Evolutionary conservation across 1,284 basidiomycete genomes (phyloP).

Genomic region (Vanrija sp.): DNA sequence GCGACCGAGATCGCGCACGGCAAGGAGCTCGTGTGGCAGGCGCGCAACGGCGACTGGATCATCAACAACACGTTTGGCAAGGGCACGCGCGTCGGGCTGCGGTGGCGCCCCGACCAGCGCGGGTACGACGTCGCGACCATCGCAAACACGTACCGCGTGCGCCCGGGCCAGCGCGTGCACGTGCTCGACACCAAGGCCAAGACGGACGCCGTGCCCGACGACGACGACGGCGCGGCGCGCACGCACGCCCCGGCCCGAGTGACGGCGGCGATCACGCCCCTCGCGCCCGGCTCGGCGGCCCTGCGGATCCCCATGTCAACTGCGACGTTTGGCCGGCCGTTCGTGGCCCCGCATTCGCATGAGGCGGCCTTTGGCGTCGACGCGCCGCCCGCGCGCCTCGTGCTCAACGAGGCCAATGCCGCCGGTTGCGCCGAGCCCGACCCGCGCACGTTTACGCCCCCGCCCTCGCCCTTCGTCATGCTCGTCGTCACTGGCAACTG

Average conservation of each 20-base stretch:
- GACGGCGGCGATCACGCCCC: no score
- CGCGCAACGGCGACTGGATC: conserved; percentile 58
- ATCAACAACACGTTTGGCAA: conserved; percentile 61
- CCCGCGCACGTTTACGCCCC: conserved; percentile 2
- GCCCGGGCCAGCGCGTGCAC: conserved; percentile 67
- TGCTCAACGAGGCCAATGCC: conserved; percentile 4
- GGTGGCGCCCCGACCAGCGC: conserved; percentile 71
- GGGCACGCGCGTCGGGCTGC: conserved; percentile 70
- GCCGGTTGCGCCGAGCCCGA: conserved; percentile 13
- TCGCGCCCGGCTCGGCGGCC: no score
- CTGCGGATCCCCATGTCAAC: conserved; percentile 45
- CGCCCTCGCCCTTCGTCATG: conserved; percentile 18
- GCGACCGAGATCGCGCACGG: conserved; percentile 49
- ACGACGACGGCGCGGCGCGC: no score
- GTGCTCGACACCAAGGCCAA: no score
- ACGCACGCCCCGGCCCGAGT: no score
- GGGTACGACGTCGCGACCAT: conserved; percentile 81
- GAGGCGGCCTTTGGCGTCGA: not conserved
- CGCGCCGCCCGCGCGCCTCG: conserved; percentile 9
- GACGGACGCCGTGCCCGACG: no score
- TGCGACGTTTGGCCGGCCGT: conserved; percentile 61
- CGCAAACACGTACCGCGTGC: conserved; percentile 68
- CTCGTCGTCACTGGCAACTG: conserved; percentile 61
- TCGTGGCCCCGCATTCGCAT: conserved; percentile 5
- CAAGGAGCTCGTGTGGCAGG: conserved; percentile 41